Conservation (phyloP, 1,284 basidiomycete genomes). For the Ganoderma resinaceum region DNA sequence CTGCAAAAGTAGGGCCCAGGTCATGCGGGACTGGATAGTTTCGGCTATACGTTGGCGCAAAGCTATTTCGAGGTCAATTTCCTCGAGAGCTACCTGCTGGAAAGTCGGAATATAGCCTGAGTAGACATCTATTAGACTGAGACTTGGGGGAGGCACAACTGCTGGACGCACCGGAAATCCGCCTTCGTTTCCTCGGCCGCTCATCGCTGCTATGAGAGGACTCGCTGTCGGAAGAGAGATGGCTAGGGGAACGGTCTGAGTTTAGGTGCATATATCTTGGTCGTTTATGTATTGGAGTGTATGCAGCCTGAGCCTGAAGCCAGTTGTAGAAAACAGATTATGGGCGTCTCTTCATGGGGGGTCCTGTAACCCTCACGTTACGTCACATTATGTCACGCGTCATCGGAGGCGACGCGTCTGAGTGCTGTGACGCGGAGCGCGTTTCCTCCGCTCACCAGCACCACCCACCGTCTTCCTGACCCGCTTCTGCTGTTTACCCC, state of each 20-base stretch:
- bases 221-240: neutral
- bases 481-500: neutral
- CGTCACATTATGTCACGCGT: conserved; percentile 24
- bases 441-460: neutral
- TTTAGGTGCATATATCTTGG: neutral
- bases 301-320: neutral
- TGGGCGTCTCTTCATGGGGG: neutral
- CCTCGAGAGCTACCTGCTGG: conserved; percentile 47
- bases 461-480: neutral
- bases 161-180: neutral
- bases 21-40: conserved; percentile 66
- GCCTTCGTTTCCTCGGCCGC: conserved; percentile 12
- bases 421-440: neutral
- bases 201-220: neutral
- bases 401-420: neutral
- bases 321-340: neutral
- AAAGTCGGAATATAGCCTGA: conserved; percentile 21
- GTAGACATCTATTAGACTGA: neutral
- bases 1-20: conserved; percentile 68
- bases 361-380: conserved; percentile 28
- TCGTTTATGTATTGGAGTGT: neutral
- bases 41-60: conserved; percentile 61
- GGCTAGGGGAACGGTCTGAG: neutral
- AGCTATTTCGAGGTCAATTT: conserved; percentile 71
- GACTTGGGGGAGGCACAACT: neutral